These are phyloP conservation scores for Bisporella sp. DNA, from an alignment of 2,329 filamentous ascomycete species.

Conservation along the genomic window DNA sequence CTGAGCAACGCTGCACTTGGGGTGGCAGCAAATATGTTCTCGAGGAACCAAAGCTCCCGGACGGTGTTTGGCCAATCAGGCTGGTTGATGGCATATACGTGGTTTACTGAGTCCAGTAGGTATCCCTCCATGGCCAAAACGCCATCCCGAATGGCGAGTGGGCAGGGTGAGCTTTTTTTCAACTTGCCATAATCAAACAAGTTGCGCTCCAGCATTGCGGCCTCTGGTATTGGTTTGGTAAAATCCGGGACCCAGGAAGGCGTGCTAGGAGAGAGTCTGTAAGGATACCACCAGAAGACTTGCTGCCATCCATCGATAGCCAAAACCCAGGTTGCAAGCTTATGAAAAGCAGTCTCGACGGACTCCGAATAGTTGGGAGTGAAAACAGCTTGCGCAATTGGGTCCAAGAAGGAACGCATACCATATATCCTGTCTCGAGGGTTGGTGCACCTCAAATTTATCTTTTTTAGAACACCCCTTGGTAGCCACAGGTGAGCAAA, in stretches of 20 bases:
- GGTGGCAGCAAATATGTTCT: neutral
- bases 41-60: neutral
- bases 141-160: neutral
- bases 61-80: neutral
- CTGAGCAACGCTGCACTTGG: conserved; percentile 1
- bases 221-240: neutral
- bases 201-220: neutral
- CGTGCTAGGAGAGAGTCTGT: conserved; percentile 1
- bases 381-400: conserved; percentile 1
- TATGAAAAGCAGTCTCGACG: conserved; percentile 1
- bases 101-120: conserved; percentile 1
- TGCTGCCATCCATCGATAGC: conserved; percentile 1
- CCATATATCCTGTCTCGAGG: conserved; percentile 1
- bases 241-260: conserved; percentile 1
- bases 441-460: conserved; percentile 1
- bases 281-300: conserved; percentile 1
- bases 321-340: conserved; percentile 1
- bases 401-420: conserved; percentile 1
- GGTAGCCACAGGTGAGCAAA: conserved; percentile 1
- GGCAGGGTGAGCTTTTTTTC: neutral
- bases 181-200: conserved; percentile 1
- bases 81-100: conserved; percentile 1
- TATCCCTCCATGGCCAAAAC: conserved; percentile 1
- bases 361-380: conserved; percentile 1
- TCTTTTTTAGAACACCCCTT: neutral